Percentiles rank a stretch among this genome's conserved stretches.
These are phyloP conservation scores for Magnaporthiopsis rhizophila DNA, from an alignment of 2,329 filamentous ascomycete species.

Conservation along the genomic window DNA sequence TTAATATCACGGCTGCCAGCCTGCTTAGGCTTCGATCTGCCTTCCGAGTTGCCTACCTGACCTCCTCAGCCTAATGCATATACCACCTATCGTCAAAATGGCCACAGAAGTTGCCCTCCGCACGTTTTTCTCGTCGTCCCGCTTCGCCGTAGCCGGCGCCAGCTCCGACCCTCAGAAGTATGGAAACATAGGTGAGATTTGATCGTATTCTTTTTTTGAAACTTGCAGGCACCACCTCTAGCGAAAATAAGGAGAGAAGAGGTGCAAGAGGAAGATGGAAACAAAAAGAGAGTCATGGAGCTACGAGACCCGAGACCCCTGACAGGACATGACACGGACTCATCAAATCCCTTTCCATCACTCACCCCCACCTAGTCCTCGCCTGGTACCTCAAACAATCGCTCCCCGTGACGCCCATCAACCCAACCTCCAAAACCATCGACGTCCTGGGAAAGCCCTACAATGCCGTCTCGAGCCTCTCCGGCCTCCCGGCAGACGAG, in stretches of 20 bases:
- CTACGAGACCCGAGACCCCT: background rate
- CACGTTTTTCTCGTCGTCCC: slow-evolving; percentile 70
- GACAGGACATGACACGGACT: background rate
- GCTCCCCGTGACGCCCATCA: slow-evolving; percentile 75
- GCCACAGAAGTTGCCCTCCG: slow-evolving; percentile 64
- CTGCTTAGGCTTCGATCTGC: too few species aligned
- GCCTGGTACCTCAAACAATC: slow-evolving; percentile 76
- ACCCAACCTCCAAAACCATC: slow-evolving; percentile 62
- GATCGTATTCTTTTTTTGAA: background rate
- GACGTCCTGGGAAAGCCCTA: slow-evolving; percentile 50
- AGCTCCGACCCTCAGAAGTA: slow-evolving; percentile 79
- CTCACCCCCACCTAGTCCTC: slow-evolving; percentile 54
- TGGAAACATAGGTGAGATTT: slow-evolving; percentile 75
- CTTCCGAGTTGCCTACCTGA: too few species aligned
- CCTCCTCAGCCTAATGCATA: too few species aligned
- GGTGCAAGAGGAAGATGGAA: background rate
- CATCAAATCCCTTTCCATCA: background rate
- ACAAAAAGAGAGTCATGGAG: background rate
- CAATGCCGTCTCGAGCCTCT: slow-evolving; percentile 57
- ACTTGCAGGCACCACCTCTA: background rate
- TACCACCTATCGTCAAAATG: slow-evolving; percentile 29
- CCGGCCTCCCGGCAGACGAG: slow-evolving; percentile 44
- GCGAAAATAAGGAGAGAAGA: background rate
- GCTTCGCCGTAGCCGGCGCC: slow-evolving; percentile 85
- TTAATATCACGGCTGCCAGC: too few species aligned